Base-by-base conservation (phyloP, 108 stramenopile species). In the Asterionellopsis glacialis region DNA sequence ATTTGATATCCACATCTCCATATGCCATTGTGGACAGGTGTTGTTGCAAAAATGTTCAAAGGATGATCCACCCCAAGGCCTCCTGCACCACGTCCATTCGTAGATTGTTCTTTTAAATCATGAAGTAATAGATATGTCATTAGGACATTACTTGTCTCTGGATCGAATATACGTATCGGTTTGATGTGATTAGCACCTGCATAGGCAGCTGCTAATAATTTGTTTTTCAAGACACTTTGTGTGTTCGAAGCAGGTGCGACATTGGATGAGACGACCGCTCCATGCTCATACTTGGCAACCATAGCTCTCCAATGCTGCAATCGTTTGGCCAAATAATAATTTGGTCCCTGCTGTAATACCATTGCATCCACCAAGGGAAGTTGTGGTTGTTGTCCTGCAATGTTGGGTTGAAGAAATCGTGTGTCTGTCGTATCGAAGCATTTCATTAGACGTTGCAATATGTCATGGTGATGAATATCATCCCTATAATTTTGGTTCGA, bases 251-350 rank as follows among this genome's bases (percentile, higher is more conserved):
- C 81, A 13, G 91, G 91, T 23, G 91, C 91, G 24, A 93, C 63
- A 65, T 89, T 93, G 70, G 81, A 80, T 12, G 83, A 83, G 18
- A 90, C 91, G 24, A 68, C 64, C 57, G 65, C 72, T 15, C 85
- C 81, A 33, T 60, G 67, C 44, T 76, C 53, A 65, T 80, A 68
- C 38, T 79, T 68, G 11, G 89, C 85, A 43, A 89, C 65, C 42
- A 90, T 51, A 9, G 89, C 89, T 38, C 91, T 81, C 91, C 91
- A 93, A 68, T 93, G 91, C 74, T 93, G 91, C 67, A 93, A 80
- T 39, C 91, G 87, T 77, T 93, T 93, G 38, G 89, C 89, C 39
- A 93, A 41, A 56, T 83, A 80, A 73, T 84, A 84, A 65, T 91
- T 93, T n/a, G 89, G 91, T 27, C 91, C 91, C 73, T 93, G 91